Percentiles rank a stretch among this genome's conserved stretches.
Evolutionary conservation across 208 protist genomes (phyloP).

Genomic region (Leishmania turanica): DNA sequence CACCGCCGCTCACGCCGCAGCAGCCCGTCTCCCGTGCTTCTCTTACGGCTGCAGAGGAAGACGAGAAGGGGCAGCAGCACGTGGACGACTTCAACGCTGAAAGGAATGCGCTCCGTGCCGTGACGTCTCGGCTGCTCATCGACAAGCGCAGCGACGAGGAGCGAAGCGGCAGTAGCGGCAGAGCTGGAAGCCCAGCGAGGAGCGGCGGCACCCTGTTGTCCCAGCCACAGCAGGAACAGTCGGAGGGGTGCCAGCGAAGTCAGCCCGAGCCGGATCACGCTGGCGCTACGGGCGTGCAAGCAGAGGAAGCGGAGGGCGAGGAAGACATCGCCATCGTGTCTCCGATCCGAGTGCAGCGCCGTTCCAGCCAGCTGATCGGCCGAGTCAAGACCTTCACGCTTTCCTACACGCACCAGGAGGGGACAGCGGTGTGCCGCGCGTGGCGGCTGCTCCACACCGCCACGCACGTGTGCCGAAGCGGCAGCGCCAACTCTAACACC

Average conservation of each 20-base stretch:
- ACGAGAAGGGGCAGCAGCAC: not conserved
- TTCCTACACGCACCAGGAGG: constrained; percentile 68
- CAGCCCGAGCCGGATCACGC: not conserved
- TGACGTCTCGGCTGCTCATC: not conserved
- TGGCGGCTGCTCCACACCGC: constrained; percentile 64
- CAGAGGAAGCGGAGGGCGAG: not conserved
- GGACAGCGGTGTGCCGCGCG: constrained; percentile 66
- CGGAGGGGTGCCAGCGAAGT: not conserved
- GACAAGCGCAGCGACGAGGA: not conserved
- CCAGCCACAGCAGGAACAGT: not conserved
- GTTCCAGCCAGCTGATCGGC: constrained; percentile 24
- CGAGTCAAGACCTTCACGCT: constrained; percentile 70
- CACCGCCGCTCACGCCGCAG: not conserved
- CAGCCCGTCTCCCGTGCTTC: not conserved
- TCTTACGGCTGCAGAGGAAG: not conserved
- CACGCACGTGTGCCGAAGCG: constrained; percentile 3
- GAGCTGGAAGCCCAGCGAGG: not conserved
- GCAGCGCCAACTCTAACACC: not conserved
- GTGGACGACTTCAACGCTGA: not conserved
- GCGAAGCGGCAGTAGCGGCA: not conserved
- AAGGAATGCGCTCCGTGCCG: not conserved
- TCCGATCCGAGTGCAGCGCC: constrained; percentile 35
- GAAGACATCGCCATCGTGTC: constrained; percentile 5
- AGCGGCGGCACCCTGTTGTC: not conserved
- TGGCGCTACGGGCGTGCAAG: not conserved